These are phyloP conservation scores for Colletotrichum tabaci DNA, from an alignment of 2,329 filamentous ascomycete species.

Conservation along the genomic window DNA sequence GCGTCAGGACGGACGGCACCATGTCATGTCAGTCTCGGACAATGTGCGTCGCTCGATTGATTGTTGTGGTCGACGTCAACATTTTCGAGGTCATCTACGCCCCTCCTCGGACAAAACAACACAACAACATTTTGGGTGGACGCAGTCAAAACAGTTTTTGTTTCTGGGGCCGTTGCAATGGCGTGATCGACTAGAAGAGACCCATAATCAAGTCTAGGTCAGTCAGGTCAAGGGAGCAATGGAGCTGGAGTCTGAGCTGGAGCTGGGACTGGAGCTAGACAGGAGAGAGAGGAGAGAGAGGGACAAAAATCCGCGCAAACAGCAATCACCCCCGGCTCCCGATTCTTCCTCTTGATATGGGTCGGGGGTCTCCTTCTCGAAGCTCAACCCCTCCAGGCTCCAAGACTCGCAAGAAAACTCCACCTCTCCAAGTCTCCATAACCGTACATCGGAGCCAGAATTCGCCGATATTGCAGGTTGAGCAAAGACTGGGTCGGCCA, in stretches of 20 bases:
- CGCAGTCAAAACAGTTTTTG: conserved; percentile 14
- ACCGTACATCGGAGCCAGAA: conserved; percentile 36
- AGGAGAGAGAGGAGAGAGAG: background rate
- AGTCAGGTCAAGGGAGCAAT: background rate
- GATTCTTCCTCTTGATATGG: conserved; percentile 37
- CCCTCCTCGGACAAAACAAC: conserved; percentile 11
- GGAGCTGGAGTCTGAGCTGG: background rate
- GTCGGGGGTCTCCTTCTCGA: conserved; percentile 31
- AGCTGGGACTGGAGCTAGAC: background rate
- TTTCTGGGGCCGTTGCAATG: conserved; percentile 34
- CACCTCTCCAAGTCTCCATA: conserved; percentile 31
- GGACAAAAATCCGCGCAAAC: conserved; percentile 24
- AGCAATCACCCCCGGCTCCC: conserved; percentile 27
- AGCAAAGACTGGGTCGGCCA: conserved; percentile 16
- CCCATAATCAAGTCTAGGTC: conserved; percentile 1
- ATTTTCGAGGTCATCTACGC: conserved; percentile 13
- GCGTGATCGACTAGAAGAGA: conserved; percentile 32
- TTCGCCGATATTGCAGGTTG: conserved; percentile 38
- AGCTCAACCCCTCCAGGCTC: conserved; percentile 2
- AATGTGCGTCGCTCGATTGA: conserved; percentile 10
- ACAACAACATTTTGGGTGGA: background rate
- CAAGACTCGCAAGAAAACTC: background rate
- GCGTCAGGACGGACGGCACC: conserved; percentile 7
- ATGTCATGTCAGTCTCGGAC: conserved; percentile 11
- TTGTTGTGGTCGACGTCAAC: conserved; percentile 21